Evolutionary conservation across 306 rosid species (phyloP).

Genomic region (Arachis stenosperma): DNA sequence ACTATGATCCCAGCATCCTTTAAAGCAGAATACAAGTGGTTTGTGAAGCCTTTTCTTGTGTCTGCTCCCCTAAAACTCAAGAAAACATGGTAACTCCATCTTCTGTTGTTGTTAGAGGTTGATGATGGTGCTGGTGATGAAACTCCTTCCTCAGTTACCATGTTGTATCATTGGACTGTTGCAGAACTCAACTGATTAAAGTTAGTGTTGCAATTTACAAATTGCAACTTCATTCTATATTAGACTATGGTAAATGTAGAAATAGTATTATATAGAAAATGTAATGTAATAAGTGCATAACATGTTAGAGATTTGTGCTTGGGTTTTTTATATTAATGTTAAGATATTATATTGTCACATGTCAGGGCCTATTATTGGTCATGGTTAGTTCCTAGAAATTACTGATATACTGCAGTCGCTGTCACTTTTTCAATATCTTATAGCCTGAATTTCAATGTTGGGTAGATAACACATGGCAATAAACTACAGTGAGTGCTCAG

Average conservation of each 20-base stretch:
- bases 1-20: not conserved
- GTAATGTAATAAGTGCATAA: not conserved
- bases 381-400: not conserved
- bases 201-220: not conserved
- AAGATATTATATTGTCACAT: not conserved
- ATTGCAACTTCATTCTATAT: not conserved
- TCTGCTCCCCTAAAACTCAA: slow-evolving; percentile 42
- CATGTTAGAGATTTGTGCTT: not conserved
- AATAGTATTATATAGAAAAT: no score
- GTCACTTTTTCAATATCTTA: not conserved
- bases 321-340: not conserved
- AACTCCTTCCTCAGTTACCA: not conserved
- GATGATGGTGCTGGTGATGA: not conserved
- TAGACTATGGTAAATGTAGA: not conserved
- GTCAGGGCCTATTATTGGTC: not conserved
- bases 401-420: not conserved
- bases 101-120: not conserved
- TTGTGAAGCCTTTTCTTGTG: slow-evolving; percentile 24
- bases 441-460: not conserved
- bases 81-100: slow-evolving; percentile 30
- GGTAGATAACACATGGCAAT: not conserved
- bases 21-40: slow-evolving; percentile 29
- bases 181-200: not conserved
- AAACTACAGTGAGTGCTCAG: not conserved
- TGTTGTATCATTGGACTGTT: not conserved